A percentile compares a stretch with the other conserved stretches of the same genome.
These are phyloP conservation scores for Fistulinella prunicolor DNA, from an alignment of 768 basidiomycete species.

Conservation along the genomic window DNA sequence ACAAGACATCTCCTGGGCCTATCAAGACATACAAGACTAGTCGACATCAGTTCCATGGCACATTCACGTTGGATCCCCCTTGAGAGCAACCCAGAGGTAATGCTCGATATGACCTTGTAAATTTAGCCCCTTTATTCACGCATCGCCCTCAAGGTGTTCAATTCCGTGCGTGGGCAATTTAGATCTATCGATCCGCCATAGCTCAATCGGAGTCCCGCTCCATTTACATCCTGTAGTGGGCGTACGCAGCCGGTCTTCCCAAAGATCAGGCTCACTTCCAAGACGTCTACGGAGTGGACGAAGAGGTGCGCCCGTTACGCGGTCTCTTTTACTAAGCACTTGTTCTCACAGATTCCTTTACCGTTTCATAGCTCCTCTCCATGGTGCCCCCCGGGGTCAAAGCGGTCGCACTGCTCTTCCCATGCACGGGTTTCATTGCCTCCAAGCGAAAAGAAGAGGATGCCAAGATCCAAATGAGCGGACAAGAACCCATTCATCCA, in stretches of 20 bases:
- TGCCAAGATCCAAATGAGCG: conserved; percentile 44
- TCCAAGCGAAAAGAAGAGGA: conserved; percentile 59
- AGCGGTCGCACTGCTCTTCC: conserved; percentile 86
- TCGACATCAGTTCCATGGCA: conserved; percentile 15
- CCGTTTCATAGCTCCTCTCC: conserved; percentile 57
- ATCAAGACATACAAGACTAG: too few relatives aligned
- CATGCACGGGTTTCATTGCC: conserved; percentile 53
- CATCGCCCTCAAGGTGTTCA: conserved; percentile 25
- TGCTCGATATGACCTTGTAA: not conserved
- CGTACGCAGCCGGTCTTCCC: conserved; percentile 62
- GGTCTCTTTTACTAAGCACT: too few relatives aligned
- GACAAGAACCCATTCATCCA: conserved; percentile 50
- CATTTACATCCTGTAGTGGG: conserved; percentile 50
- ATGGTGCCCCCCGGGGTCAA: conserved; percentile 74
- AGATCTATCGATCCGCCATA: not conserved
- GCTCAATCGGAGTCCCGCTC: not conserved
- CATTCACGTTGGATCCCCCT: conserved; percentile 68
- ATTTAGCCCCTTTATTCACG: conserved; percentile 6
- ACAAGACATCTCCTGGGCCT: too few relatives aligned
- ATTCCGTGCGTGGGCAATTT: conserved; percentile 20
- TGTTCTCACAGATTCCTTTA: too few relatives aligned
- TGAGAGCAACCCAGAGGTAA: conserved; percentile 68
- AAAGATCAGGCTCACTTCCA: conserved; percentile 50
- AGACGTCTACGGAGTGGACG: conserved; percentile 74
- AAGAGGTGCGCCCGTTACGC: conserved; percentile 42